Evolutionary conservation across 768 basidiomycete species (phyloP).

Genomic region (Coprinellus micaceus): DNA sequence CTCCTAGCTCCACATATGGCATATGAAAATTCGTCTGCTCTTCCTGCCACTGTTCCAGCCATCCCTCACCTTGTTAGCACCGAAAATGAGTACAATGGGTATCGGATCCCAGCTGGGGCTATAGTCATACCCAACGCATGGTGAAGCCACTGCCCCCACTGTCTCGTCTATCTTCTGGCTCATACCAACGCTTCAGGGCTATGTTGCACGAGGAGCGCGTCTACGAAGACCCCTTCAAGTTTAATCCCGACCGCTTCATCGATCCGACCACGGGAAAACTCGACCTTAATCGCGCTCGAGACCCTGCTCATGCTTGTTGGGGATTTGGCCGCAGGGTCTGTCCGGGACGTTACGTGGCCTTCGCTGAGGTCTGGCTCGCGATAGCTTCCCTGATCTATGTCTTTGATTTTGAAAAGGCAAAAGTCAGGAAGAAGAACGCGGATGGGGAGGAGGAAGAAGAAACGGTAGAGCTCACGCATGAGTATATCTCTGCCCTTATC

Average conservation of each 20-base stretch:
- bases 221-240: slow-evolving; percentile 37
- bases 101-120: slow-evolving; percentile 28
- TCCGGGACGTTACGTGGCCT: slow-evolving; percentile 23
- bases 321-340: slow-evolving; percentile 31
- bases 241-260: slow-evolving; percentile 41
- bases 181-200: slow-evolving; percentile 25
- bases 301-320: slow-evolving; percentile 25
- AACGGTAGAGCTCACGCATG: slow-evolving; percentile 8
- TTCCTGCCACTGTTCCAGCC: slow-evolving; percentile 10
- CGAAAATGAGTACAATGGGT: slow-evolving; percentile 30
- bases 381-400: slow-evolving; percentile 20
- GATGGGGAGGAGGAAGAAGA: slow-evolving; percentile 4
- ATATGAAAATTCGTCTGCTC: no score
- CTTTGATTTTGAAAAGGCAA: slow-evolving; percentile 23
- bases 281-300: slow-evolving; percentile 20
- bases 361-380: slow-evolving; percentile 22
- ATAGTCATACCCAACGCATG: slow-evolving; percentile 32
- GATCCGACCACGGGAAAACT: slow-evolving; percentile 19
- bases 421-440: slow-evolving; percentile 10
- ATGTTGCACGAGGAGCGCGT: slow-evolving; percentile 35
- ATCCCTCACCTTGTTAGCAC: slow-evolving; percentile 18
- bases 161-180: no score
- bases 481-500: slow-evolving; percentile 16
- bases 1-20: no score
- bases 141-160: slow-evolving; percentile 16